phyloP scores from a whole-genome alignment of 306 rosid species.

The Boehmeria nivea region DNA sequence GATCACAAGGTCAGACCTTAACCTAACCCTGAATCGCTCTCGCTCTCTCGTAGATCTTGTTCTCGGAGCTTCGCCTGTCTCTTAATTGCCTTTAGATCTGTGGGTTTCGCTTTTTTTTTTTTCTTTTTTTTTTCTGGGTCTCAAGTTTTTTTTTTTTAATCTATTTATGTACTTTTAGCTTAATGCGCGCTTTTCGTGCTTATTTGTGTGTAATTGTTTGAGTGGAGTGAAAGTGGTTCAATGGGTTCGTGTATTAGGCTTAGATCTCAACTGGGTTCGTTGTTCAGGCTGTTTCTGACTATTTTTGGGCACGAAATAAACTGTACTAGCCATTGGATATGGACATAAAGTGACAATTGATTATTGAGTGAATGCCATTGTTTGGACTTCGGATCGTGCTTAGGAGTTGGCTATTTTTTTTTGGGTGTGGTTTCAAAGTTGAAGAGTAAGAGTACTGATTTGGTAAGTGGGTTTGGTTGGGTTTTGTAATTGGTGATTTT shows the following conservation, averaged over 20 bases:
- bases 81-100: conserved; percentile 44
- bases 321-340: not conserved
- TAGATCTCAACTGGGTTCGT: conserved; percentile 17
- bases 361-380: not conserved
- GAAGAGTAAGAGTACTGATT: too few relatives aligned
- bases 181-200: not conserved
- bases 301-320: too few relatives aligned
- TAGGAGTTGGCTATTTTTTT: not conserved
- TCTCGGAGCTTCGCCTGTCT: not conserved
- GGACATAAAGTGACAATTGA: not conserved
- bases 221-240: not conserved
- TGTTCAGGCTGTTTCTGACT: not conserved
- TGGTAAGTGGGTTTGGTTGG: too few relatives aligned
- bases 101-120: not conserved
- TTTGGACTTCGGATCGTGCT: conserved; percentile 1
- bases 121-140: not conserved
- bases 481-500: too few relatives aligned
- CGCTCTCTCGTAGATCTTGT: conserved; percentile 34
- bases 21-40: not conserved
- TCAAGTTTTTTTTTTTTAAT: too few relatives aligned
- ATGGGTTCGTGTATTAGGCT: conserved; percentile 3
- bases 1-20: conserved; percentile 72
- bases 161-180: not conserved
- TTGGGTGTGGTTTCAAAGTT: not conserved
- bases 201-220: not conserved